These are phyloP conservation scores for Hymenoscyphus fraxineus DNA, from an alignment of 2,329 filamentous ascomycete genomes.

Conservation along the genomic window DNA sequence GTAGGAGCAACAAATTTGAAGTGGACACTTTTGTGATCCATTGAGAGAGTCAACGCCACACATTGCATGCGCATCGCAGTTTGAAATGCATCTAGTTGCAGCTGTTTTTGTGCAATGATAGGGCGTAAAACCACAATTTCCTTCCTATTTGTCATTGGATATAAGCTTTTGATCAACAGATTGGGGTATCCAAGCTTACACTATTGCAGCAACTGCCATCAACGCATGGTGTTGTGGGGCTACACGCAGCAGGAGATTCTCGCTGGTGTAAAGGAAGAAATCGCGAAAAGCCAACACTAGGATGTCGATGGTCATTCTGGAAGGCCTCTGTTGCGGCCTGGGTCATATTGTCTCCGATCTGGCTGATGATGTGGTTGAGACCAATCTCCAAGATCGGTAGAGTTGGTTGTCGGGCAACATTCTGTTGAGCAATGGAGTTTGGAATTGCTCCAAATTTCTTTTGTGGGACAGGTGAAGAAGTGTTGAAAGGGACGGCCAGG, in stretches of 20 bases:
- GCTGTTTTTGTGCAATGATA: conserved; percentile 18
- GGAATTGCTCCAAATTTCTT: not conserved
- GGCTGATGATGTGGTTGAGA: conserved; percentile 19
- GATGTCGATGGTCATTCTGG: conserved; percentile 4
- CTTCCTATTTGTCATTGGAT: conserved; percentile 13
- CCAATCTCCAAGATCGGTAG: conserved; percentile 22
- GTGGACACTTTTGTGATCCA: conserved; percentile 26
- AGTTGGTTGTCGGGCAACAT: conserved; percentile 13
- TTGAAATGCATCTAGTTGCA: conserved; percentile 21
- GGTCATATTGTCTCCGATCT: conserved; percentile 22
- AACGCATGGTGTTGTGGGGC: conserved; percentile 16
- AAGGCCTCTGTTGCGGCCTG: conserved; percentile 17
- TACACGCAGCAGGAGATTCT: conserved; percentile 14
- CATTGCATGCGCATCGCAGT: conserved; percentile 33
- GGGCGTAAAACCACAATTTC: conserved; percentile 23
- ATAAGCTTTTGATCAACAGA: not conserved
- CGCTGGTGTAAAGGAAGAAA: not conserved
- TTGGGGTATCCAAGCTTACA: conserved; percentile 7
- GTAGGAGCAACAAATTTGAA: conserved; percentile 25
- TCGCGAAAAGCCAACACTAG: conserved; percentile 3
- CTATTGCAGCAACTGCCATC: conserved; percentile 28
- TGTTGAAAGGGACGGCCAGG: conserved; percentile 2
- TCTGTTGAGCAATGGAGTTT: conserved; percentile 16
- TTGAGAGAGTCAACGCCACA: conserved; percentile 33
- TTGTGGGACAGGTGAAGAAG: not conserved